Base-by-base conservation (phyloP, 148 eudicot genomes). In the Fagopyrum esculentum region DNA sequence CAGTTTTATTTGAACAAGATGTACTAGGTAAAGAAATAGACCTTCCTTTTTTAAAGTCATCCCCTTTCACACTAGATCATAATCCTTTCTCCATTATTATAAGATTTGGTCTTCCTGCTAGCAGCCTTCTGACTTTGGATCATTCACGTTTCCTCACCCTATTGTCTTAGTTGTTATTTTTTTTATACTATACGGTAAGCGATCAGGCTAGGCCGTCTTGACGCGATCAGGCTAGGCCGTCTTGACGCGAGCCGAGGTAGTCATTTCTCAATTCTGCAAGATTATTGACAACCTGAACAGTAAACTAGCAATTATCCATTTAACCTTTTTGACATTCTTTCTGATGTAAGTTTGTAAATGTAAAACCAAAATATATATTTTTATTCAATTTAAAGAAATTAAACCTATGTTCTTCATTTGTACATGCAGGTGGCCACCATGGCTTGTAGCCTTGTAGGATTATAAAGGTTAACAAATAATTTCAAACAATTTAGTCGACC, bases 31-130 rank as follows among this genome's bases (percentile, higher is more conserved):
- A 61, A 60, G 56, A 7, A 9, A 15, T 15, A 15, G 70, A 45
- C 2, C 46, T 35, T 66, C 3, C 40, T 64, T 59, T 59, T 15
- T 66, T 10, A 15, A 13, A 66, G 71, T 66, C 71, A 40, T 13
- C 47, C 47, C 45, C 71, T 40, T 66, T 66, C 47, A 15, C 69
- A 63, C 69, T 29, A 29, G 69, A 63, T 29, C 69, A 35, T 1
- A 35, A 63, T 63, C 7, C 66, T 59, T 9, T 35, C 40, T 35
- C 40, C 40, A 35, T 35, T 35, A 35, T 35, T 2, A 10, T 50
- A 50, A 55, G 59, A 22, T 55, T 35, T 55, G 59, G 10, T 57
- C 64, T 57, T 57, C 64, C 64, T 57, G 35, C 64, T 57, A 57
- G 35, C 64, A 29, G 19, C 12, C 35, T 56, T 56, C 61, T 57